phyloP scores from a whole-genome alignment of 805 yeast species.

The Yarrowia keelungensis region DNA sequence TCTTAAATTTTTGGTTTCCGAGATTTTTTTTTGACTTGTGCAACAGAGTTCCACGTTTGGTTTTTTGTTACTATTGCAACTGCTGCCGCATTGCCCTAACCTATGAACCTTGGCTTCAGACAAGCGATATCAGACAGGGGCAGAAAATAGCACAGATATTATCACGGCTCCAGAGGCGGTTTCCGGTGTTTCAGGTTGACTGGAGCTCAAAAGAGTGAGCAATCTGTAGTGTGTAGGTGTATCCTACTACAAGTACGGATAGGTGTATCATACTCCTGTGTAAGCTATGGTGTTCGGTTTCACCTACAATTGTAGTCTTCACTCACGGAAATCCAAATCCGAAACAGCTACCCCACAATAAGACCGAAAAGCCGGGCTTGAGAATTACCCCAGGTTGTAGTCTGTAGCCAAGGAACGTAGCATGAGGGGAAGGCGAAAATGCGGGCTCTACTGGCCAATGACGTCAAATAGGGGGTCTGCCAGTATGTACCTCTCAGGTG shows the following conservation, averaged over 20 bases:
- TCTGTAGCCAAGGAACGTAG: not conserved
- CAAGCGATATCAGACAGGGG: constrained; percentile 22
- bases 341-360: constrained; percentile 29
- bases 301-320: no score
- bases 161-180: not conserved
- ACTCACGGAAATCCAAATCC: constrained; percentile 3
- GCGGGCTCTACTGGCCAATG: not conserved
- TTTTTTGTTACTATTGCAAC: not conserved
- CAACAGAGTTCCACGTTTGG: not conserved
- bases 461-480: constrained; percentile 3
- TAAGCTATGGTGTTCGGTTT: not conserved
- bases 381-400: not conserved
- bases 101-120: not conserved
- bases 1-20: not conserved
- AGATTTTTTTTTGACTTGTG: not conserved
- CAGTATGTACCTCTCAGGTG: not conserved
- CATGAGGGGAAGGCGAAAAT: constrained; percentile 10
- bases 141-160: not conserved
- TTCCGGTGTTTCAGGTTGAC: no score
- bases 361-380: constrained; percentile 4
- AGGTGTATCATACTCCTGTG: not conserved
- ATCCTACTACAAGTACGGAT: no score
- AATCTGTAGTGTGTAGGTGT: no score
- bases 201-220: no score
- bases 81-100: constrained; percentile 16